phyloP scores from a whole-genome alignment of 2,329 filamentous ascomycete species.

The Esteya vermicola region DNA sequence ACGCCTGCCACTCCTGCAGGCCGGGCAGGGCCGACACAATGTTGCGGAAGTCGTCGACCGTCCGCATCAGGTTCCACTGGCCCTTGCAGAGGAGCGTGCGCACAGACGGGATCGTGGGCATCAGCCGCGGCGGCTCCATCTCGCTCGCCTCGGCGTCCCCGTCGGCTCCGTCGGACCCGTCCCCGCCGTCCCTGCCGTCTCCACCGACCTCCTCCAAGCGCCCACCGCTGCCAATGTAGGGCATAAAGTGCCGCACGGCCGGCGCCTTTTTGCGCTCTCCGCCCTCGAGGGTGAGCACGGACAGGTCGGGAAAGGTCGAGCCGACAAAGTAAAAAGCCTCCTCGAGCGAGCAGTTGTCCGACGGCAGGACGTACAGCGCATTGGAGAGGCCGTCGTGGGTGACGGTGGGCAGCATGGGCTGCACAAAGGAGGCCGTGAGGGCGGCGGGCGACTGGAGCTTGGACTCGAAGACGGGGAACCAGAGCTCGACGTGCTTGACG shows the following conservation, averaged over 20 bases:
- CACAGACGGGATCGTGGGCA: conserved; percentile 34
- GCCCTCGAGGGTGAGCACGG: conserved; percentile 60
- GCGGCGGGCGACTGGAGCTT: conserved; percentile 28
- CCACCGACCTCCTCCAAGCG: not conserved
- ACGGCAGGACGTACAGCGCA: conserved; percentile 42
- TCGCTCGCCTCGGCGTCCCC: not conserved
- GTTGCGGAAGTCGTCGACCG: conserved; percentile 45
- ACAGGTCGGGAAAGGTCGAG: conserved; percentile 42
- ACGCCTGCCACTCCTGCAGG: conserved; percentile 47
- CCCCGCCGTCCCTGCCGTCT: conserved; percentile 11
- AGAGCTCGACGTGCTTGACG: conserved; percentile 61
- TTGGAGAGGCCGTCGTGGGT: conserved; percentile 40
- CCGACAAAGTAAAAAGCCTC: conserved; percentile 54
- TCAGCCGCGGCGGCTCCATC: conserved; percentile 5
- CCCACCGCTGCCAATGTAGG: conserved; percentile 1
- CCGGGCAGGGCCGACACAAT: conserved; percentile 51
- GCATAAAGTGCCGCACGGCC: conserved; percentile 44
- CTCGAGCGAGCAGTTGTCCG: conserved; percentile 55
- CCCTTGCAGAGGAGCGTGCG: conserved; percentile 58
- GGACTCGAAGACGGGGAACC: conserved; percentile 62
- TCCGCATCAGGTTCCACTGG: conserved; percentile 63
- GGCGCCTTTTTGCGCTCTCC: conserved; percentile 64
- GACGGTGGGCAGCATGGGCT: conserved; percentile 36
- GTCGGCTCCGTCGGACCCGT: conserved; percentile 1
- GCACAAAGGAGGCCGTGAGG: no score